Evolutionary conservation across 202 grass and related monocot species (phyloP), one percentile per base, ranked within the genome.

Genomic region (Carex sylvatica): DNA sequence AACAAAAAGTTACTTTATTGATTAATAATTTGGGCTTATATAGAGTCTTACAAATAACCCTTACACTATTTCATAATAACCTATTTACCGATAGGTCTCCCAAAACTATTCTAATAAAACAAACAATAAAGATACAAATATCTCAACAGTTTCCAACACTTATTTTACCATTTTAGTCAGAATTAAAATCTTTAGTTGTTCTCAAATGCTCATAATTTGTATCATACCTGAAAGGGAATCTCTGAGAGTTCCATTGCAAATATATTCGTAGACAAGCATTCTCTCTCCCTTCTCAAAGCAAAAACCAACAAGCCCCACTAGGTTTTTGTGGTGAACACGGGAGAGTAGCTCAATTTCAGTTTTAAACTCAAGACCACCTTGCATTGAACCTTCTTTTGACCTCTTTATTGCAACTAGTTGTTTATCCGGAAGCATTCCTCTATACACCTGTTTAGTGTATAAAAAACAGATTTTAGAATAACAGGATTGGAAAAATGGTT

Each of bases 291-390:
- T 91, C 62, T 98, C 92, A 12, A 94, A 98, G 84, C 95, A 94
- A 88, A 98, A 98, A 70, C 95, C 92, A 6, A 98, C 85, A 23
- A 94, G 90, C 55, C 68, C 87, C 46, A 97, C 92, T 33, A 97
- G 87, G 26, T 98, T 98, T 28, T 91, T 98, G 86, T 98, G 95
- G 85, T 98, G 95, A 24, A 98, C 95, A 31, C 92, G 90, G 0
- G 95, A 94, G 60, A 98, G 92, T 28, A 98, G 74, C 69, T 98
- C 92, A 13, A 98, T 92, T 89, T 98, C 95, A 76, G 88, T 94
- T 78, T 93, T 93, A 85, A 98, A 94, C 75, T 98, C 95, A 73
- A 91, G 92, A 72, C 85, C 90, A 22, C 95, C 95, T 86, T 98
- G 95, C 87, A 85, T 92, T 20, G 95, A 98, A 82, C 92, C 92